Conservation (phyloP, 2,329 filamentous ascomycete genomes). For the Exophiala bonariae region DNA sequence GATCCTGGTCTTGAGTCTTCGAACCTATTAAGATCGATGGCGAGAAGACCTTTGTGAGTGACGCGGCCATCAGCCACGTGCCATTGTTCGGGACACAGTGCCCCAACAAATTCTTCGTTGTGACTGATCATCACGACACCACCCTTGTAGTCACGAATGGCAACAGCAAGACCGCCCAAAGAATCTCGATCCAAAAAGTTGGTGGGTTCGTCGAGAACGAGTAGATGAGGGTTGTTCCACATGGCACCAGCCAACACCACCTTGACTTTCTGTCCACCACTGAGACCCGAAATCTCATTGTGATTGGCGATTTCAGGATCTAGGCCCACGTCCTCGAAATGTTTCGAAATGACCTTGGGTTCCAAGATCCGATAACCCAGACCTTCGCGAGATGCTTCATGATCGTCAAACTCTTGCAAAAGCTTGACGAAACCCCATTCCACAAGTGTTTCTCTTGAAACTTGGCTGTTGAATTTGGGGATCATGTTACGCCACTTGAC, state of each 20-base stretch:
- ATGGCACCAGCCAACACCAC: slow-evolving; percentile 93
- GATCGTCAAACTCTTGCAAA: slow-evolving; percentile 96
- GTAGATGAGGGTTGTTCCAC: slow-evolving; percentile 98
- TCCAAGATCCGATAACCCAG: slow-evolving; percentile 92
- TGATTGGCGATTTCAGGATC: slow-evolving; percentile 98
- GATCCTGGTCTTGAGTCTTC: slow-evolving; percentile 73
- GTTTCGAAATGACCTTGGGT: slow-evolving; percentile 91
- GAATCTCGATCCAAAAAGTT: slow-evolving; percentile 99
- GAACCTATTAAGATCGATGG: slow-evolving; percentile 77
- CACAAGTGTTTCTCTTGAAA: slow-evolving; percentile 87
- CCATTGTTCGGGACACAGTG: slow-evolving; percentile 94
- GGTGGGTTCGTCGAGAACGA: slow-evolving; percentile 97
- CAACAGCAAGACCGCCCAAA: slow-evolving; percentile 92
- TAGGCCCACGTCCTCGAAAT: slow-evolving; percentile 94
- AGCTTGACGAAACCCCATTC: slow-evolving; percentile 89
- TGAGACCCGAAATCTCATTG: slow-evolving; percentile 94
- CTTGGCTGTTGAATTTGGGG: slow-evolving; percentile 89
- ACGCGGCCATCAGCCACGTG: slow-evolving; percentile 86
- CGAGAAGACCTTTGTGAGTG: slow-evolving; percentile 75
- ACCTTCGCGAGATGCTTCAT: slow-evolving; percentile 97
- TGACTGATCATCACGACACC: slow-evolving; percentile 99
- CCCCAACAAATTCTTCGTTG: slow-evolving; percentile 98
- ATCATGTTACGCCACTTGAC: slow-evolving; percentile 82
- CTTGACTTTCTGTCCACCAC: slow-evolving; percentile 98
- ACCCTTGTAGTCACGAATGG: slow-evolving; percentile 96